These are phyloP conservation scores for Pythium insidiosum DNA, from an alignment of 352 stramenopile genomes.

Conservation along the genomic window DNA sequence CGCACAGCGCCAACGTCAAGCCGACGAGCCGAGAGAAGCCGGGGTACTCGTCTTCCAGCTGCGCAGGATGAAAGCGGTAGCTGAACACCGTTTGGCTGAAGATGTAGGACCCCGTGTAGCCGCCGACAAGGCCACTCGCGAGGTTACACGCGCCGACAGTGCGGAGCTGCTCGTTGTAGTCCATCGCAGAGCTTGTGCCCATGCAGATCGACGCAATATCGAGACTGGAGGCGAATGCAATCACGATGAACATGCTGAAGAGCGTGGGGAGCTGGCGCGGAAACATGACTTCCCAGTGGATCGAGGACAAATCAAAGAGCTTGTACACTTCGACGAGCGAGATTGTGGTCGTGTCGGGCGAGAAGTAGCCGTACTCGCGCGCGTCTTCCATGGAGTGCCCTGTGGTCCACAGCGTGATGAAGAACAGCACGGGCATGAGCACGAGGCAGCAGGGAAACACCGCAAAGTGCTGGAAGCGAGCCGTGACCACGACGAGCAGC, in stretches of 20 bases:
- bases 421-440: constrained; percentile 74
- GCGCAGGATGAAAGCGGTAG: constrained; percentile 44
- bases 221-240: constrained; percentile 91
- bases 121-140: constrained; percentile 77
- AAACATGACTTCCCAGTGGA: constrained; percentile 76
- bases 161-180: constrained; percentile 92
- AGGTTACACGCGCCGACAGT: constrained; percentile 93
- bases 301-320: constrained; percentile 61
- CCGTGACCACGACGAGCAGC: constrained; percentile 59
- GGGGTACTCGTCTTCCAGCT: constrained; percentile 24
- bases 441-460: constrained; percentile 54
- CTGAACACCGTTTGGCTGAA: constrained; percentile 93
- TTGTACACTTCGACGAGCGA: constrained; percentile 36
- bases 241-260: constrained; percentile 93
- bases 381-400: constrained; percentile 81
- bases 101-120: constrained; percentile 89
- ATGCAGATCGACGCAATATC: constrained; percentile 95
- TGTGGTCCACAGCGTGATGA: constrained; percentile 63
- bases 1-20: constrained; percentile 39
- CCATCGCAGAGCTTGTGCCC: constrained; percentile 86
- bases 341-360: constrained; percentile 19
- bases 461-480: constrained; percentile 55
- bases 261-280: constrained; percentile 54
- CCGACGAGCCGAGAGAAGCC: constrained; percentile 59
- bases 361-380: constrained; percentile 82